Conservation (phyloP, 1,284 basidiomycete genomes). For the Cryptococcus sp. region DNA sequence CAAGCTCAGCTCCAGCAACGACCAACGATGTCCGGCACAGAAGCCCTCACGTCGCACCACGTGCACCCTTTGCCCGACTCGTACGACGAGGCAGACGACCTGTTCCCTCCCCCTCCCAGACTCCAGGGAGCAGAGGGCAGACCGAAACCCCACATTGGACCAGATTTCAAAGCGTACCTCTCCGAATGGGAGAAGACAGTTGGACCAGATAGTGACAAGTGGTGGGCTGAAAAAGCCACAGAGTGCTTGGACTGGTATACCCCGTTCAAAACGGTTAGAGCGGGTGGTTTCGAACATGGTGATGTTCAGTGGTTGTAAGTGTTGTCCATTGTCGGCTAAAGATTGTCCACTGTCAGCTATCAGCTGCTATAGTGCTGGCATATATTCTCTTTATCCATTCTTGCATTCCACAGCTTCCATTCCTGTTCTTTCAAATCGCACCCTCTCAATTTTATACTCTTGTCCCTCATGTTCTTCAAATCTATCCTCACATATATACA, state of each 20-base stretch:
- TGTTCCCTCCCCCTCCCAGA: constrained; percentile 46
- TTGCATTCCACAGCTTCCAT: too few relatives aligned
- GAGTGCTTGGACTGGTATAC: constrained; percentile 86
- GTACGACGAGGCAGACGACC: constrained; percentile 36
- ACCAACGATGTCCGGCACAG: too few relatives aligned
- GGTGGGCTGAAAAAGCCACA: constrained; percentile 88
- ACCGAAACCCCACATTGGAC: constrained; percentile 67
- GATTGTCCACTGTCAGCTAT: too few relatives aligned
- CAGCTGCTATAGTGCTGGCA: too few relatives aligned
- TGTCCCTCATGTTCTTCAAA: too few relatives aligned
- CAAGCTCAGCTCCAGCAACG: too few relatives aligned
- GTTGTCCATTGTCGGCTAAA: neutral
- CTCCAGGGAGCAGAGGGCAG: constrained; percentile 40
- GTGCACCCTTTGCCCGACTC: constrained; percentile 38
- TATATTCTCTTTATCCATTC: neutral
- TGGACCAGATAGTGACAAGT: constrained; percentile 72
- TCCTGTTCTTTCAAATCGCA: too few relatives aligned
- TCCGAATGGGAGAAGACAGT: constrained; percentile 69
- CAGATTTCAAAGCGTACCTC: constrained; percentile 70
- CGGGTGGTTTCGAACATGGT: constrained; percentile 81
- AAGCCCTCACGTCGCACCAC: constrained; percentile 18
- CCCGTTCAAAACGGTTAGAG: constrained; percentile 83
- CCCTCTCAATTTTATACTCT: too few relatives aligned
- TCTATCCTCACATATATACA: too few relatives aligned
- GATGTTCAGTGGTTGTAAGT: constrained; percentile 87